These are phyloP conservation scores for Purpureocillium takamizusanense DNA, from an alignment of 2,329 filamentous ascomycete species.

Conservation along the genomic window DNA sequence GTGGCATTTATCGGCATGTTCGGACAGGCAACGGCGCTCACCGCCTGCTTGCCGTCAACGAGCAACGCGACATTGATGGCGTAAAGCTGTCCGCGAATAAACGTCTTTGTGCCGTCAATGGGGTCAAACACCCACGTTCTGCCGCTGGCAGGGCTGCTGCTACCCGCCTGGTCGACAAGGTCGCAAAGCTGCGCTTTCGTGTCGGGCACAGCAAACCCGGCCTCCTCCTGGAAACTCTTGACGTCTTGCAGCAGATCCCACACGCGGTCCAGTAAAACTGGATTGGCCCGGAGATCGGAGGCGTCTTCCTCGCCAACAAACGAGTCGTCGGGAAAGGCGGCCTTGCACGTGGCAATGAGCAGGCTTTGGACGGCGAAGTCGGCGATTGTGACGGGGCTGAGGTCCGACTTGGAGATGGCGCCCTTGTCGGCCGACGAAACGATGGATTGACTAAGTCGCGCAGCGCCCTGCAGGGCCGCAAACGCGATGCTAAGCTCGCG, in stretches of 20 bases:
- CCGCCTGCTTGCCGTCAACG: constrained; percentile 37
- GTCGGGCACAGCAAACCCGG: constrained; percentile 21
- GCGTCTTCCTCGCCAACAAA: constrained; percentile 50
- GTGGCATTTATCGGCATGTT: constrained; percentile 30
- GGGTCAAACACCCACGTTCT: constrained; percentile 52
- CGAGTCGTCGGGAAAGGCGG: constrained; percentile 38
- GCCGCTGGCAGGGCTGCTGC: constrained; percentile 26
- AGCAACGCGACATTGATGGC: constrained; percentile 48
- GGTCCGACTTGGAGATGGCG: constrained; percentile 42
- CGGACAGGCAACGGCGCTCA: constrained; percentile 41
- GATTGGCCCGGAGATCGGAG: constrained; percentile 32
- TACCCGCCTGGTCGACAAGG: constrained; percentile 43
- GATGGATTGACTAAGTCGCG: constrained; percentile 39
- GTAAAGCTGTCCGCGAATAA: constrained; percentile 43
- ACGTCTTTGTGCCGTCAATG: constrained; percentile 52
- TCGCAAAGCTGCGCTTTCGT: constrained; percentile 38
- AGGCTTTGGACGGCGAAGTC: constrained; percentile 52
- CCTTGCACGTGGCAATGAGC: constrained; percentile 38
- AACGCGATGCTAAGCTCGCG: constrained; percentile 34
- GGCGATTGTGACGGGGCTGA: constrained; percentile 49
- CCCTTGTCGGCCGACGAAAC: constrained; percentile 39
- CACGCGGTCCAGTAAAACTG: constrained; percentile 33
- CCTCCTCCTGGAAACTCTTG: constrained; percentile 15
- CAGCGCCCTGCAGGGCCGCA: constrained; percentile 32
- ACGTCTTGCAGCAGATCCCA: constrained; percentile 30